Evolutionary conservation across 2,329 filamentous ascomycete genomes (phyloP), one percentile per base, ranked within the genome.

Genomic region (Phyllosticta citribraziliensis): DNA sequence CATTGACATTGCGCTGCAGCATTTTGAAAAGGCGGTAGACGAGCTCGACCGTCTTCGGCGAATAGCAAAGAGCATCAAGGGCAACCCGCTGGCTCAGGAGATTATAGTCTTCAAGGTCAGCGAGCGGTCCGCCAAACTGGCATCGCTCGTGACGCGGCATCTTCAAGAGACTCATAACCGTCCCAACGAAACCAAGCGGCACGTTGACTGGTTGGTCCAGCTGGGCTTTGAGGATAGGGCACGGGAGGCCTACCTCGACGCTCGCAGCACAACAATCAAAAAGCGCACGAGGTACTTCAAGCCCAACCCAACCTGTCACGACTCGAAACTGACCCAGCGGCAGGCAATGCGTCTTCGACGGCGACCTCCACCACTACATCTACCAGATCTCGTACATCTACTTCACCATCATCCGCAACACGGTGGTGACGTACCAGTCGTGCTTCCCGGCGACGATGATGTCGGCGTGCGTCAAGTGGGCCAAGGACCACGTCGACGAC

Each of bases 401-500:
- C 74, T 99, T 99, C 75, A 91, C 87, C 59, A 83, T 96, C 65
- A 93, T 99, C 71, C 87, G 90, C 67, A 97, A 97, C 75, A 97
- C 94, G 0, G 88, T 97, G 63, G 83, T 84, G 69, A 92, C 89
- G 69, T 97, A 94, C 74, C 91, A 96, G 70, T 78, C 80, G 58
- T 75, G 74, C 64, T 97, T 97, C 71, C 87, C 91, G 11, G 82
- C 89, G 25, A 80, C 86, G 14, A 90, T 94, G 79, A 95, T 94
- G 82, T 96, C 91, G 69, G 91, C 92, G 0, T 96, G 91, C 68
- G 93, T 99, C 68, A 95, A 93, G 71, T 99, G 94, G 94, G 92
- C 91, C n/a, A 97, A 97, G 74, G 88, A 94, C 67, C 87, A 96
- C 71, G 85, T 97, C 1, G 92, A 97, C 67, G 86, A 86, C 1